These are phyloP conservation scores for Pseudogymnoascus sp. DNA, from an alignment of 2,329 filamentous ascomycete species.

Conservation along the genomic window DNA sequence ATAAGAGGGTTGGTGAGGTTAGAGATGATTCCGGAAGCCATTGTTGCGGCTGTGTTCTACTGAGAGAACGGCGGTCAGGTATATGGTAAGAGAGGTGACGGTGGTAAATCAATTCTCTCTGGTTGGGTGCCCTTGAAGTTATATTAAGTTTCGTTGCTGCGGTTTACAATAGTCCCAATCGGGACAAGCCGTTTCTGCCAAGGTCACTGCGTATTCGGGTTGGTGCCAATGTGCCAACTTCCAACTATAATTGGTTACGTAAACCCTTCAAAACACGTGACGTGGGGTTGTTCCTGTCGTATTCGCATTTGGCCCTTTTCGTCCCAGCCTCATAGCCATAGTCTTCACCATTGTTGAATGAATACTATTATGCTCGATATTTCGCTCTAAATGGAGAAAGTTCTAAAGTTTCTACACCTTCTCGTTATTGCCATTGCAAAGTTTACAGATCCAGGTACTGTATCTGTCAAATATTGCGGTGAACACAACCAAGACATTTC, in stretches of 20 bases:
- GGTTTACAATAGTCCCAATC: conserved; percentile 6
- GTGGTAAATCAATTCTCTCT: not conserved
- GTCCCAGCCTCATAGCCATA: not conserved
- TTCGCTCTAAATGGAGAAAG: not conserved
- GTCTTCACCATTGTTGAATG: not conserved
- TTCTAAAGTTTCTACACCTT: not conserved
- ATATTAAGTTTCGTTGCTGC: conserved; percentile 3
- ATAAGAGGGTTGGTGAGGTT: conserved; percentile 15
- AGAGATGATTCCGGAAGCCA: conserved; percentile 14
- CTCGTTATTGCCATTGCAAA: not conserved
- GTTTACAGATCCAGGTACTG: not conserved
- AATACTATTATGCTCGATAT: not conserved
- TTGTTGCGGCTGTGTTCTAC: conserved; percentile 1
- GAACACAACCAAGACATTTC: not conserved
- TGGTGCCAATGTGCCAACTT: not conserved
- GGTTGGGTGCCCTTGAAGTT: not conserved
- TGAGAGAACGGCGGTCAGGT: not conserved
- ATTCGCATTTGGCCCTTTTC: conserved; percentile 6
- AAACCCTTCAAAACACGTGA: not conserved
- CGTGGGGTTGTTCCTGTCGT: not conserved
- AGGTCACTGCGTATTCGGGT: not conserved
- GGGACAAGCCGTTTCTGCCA: not conserved
- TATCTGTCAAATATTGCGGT: not conserved
- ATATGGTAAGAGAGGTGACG: not conserved
- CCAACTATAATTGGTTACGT: not conserved